Percentiles rank a stretch among this genome's conserved stretches.
These are phyloP conservation scores for Botrytis hyacinthi DNA, from an alignment of 2,329 filamentous ascomycete genomes.

Conservation along the genomic window DNA sequence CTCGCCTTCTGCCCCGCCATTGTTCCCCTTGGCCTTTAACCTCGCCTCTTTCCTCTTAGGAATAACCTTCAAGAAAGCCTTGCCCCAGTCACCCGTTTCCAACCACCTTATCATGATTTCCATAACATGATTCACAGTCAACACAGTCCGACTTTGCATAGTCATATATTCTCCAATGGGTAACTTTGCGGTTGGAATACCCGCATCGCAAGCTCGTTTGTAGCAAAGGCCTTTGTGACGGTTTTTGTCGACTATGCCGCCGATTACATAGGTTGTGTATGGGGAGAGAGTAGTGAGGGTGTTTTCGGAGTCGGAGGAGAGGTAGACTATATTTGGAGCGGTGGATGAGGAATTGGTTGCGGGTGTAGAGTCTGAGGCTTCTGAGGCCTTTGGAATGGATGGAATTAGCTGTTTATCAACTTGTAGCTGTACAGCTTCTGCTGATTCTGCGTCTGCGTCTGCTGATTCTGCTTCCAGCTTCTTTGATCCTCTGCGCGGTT, in stretches of 20 bases:
- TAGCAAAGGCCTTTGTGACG: conserved; percentile 94
- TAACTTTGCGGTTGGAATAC: conserved; percentile 83
- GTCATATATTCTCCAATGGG: conserved; percentile 95
- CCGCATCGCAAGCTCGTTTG: conserved; percentile 69
- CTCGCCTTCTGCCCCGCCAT: conserved; percentile 31
- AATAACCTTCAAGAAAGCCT: conserved; percentile 84
- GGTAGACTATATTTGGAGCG: conserved; percentile 65
- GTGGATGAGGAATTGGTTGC: conserved; percentile 83
- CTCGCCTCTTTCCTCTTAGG: conserved; percentile 84
- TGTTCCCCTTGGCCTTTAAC: conserved; percentile 48
- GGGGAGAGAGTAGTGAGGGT: conserved; percentile 81
- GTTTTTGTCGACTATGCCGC: conserved; percentile 94
- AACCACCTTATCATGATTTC: conserved; percentile 97
- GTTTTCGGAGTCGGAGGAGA: conserved; percentile 87
- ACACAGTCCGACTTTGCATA: conserved; percentile 80
- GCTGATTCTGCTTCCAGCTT: neutral
- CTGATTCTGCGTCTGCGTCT: neutral
- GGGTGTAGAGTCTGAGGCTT: conserved; percentile 42
- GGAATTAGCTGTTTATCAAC: neutral
- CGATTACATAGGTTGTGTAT: conserved; percentile 88
- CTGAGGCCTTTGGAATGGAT: neutral
- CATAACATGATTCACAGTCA: conserved; percentile 93
- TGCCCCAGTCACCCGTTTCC: conserved; percentile 85
- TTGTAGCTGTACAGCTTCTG: neutral
- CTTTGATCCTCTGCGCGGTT: neutral